Base-by-base conservation (phyloP, 768 basidiomycete species). In the Lentinula raphanica region DNA sequence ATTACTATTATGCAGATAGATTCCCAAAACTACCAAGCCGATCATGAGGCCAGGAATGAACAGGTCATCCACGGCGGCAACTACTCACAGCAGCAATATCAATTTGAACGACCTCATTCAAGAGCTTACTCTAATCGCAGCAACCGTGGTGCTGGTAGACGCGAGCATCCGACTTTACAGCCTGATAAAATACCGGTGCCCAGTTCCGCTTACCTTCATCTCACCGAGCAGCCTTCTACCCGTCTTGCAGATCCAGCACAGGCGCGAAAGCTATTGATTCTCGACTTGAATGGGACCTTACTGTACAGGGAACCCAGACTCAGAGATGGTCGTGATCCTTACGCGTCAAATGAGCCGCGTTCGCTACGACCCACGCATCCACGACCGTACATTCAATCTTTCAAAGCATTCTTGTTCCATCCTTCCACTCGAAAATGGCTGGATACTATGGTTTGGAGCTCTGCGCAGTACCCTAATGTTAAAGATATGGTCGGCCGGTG, bases 371-470 rank as follows among this genome's bases (percentile, higher is more conserved):
- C 69, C 1, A 75, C 79, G 6, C 72, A 79, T 56, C 79, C 75
- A 17, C 74, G 84, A 11, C 82, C 84, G 13, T 85, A 80, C 64
- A 73, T 83, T 64, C 66, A 69, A 7, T 66, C 79, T 11, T 79
- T 85, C 56, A 67, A 74, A 15, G 66, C 71, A 1, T 85, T 78
- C 58, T 65, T 85, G 17, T 80, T 83, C 56, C 74, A 76, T 31
- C 65, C 71, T 0, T 60, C 70, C 31, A 83, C 78, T 32, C 69
- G 66, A 25, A 63, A 67, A 23, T 83, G 81, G 79, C 69, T 85
- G 42, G 81, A 84, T 50, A 76, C 79, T 15, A 86, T 86, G 80
- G 75, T 86, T 25, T 86, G 85, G 85, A 82, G 80, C 56, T 82
- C 80, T 35, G 85, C 85, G 1, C 83, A 85, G 62, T 79, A 83